These are phyloP conservation scores for Neopestalotiopsis clavispora DNA, from an alignment of 2,329 filamentous ascomycete genomes.

Conservation along the genomic window DNA sequence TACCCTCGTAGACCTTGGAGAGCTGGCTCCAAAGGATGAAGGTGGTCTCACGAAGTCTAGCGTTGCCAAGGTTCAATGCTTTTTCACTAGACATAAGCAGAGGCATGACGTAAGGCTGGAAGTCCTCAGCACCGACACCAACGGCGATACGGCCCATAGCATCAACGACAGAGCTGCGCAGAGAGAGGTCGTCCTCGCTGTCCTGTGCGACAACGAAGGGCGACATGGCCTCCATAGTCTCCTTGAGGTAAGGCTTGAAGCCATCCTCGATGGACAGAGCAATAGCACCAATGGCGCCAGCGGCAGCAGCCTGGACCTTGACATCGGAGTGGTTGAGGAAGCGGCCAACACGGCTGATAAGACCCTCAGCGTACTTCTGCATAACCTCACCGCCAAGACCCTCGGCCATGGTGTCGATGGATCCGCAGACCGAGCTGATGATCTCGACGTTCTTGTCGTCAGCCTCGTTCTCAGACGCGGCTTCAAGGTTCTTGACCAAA, in stretches of 20 bases:
- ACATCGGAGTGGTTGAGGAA: conserved; percentile 85
- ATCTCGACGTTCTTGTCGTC: conserved; percentile 82
- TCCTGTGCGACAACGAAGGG: conserved; percentile 86
- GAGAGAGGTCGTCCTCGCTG: conserved; percentile 85
- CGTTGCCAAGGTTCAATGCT: conserved; percentile 85
- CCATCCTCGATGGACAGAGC: conserved; percentile 81
- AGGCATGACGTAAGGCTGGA: conserved; percentile 89
- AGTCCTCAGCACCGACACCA: conserved; percentile 83
- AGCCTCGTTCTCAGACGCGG: conserved; percentile 71
- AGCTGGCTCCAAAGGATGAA: conserved; percentile 97
- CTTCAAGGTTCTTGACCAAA: conserved; percentile 86
- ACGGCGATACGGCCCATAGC: conserved; percentile 91
- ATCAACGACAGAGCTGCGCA: conserved; percentile 89
- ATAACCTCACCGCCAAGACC: conserved; percentile 83
- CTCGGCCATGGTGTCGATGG: conserved; percentile 89
- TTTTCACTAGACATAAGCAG: conserved; percentile 94
- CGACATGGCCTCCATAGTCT: conserved; percentile 88
- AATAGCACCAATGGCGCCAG: conserved; percentile 88
- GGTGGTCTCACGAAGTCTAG: conserved; percentile 90
- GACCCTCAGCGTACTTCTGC: conserved; percentile 77
- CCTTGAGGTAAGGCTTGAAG: conserved; percentile 90
- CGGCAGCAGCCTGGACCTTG: conserved; percentile 88
- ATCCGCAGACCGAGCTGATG: conserved; percentile 86
- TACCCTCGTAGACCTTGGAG: conserved; percentile 88
- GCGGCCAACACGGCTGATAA: conserved; percentile 83